Conservation (phyloP, 2,329 filamentous ascomycete genomes). For the Cordyceps fumosorosea region DNA sequence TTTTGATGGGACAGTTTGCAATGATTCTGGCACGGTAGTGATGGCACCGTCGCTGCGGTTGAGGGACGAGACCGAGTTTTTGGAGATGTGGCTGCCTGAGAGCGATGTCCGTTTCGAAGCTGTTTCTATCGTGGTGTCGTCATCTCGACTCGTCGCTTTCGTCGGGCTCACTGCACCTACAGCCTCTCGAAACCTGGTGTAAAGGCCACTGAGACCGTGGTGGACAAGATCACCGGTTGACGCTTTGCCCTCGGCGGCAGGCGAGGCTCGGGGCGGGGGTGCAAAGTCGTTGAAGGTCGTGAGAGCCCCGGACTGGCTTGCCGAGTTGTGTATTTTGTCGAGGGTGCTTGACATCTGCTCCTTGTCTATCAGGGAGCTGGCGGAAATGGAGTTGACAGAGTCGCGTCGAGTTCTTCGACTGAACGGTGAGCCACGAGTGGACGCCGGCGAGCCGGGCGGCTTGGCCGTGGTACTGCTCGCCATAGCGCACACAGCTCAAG, state of each 20-base stretch:
- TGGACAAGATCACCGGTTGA: constrained; percentile 69
- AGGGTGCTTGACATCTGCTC: constrained; percentile 71
- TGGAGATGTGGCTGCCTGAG: constrained; percentile 34
- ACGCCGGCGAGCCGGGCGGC: constrained; percentile 23
- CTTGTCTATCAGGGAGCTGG: constrained; percentile 46
- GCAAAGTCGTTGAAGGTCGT: constrained; percentile 95
- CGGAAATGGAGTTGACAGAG: constrained; percentile 36
- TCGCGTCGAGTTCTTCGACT: constrained; percentile 30
- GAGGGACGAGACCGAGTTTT: constrained; percentile 33
- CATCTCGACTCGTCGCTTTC: constrained; percentile 30
- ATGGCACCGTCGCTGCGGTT: constrained; percentile 34
- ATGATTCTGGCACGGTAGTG: constrained; percentile 14
- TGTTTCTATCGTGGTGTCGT: constrained; percentile 39
- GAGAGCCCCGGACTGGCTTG: constrained; percentile 75
- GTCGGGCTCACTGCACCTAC: constrained; percentile 60
- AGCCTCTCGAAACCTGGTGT: constrained; percentile 75
- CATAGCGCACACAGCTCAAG: constrained; percentile 18
- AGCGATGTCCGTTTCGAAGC: constrained; percentile 36
- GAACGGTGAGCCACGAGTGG: constrained; percentile 24
- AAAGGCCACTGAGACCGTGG: constrained; percentile 81
- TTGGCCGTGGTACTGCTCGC: constrained; percentile 26
- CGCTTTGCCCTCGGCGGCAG: constrained; percentile 59
- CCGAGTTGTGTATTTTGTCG: constrained; percentile 81
- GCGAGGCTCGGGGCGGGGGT: constrained; percentile 55
- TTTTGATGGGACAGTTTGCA: neutral